Evolutionary conservation across 768 basidiomycete genomes (phyloP).

Genomic region (Cystofilobasidium bisporidii): DNA sequence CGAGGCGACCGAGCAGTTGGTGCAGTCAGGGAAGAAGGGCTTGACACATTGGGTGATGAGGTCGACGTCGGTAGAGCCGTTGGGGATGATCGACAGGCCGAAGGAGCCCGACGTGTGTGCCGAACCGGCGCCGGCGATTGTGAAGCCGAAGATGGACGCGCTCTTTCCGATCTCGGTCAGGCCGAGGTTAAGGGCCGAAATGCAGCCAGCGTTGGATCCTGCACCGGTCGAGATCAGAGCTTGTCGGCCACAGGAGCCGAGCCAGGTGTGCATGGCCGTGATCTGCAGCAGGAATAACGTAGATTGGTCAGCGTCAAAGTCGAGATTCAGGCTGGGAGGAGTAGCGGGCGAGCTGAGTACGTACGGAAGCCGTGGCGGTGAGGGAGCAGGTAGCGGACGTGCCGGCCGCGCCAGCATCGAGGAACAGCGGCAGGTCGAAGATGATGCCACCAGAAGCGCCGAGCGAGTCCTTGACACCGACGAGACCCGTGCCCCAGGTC

Average conservation of each 20-base stretch:
- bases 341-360: no score
- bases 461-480: constrained; percentile 6
- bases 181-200: neutral
- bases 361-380: neutral
- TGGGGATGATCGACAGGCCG: constrained; percentile 1
- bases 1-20: no score
- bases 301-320: no score
- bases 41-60: neutral
- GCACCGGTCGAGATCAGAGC: neutral
- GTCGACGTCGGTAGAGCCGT: neutral
- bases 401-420: neutral
- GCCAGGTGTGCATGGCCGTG: neutral
- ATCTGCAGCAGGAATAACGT: neutral
- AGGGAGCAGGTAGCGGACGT: neutral
- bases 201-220: neutral
- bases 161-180: neutral
- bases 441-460: neutral
- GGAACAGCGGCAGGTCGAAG: neutral
- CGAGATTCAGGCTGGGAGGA: neutral
- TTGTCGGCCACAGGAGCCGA: neutral
- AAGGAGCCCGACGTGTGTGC: neutral
- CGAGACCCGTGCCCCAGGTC: neutral
- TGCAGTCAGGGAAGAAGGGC: neutral
- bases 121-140: neutral
- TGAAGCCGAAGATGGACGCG: neutral